phyloP scores from a whole-genome alignment of 2,329 filamentous ascomycete species.

The Aspergillus pseudoglaucus region DNA sequence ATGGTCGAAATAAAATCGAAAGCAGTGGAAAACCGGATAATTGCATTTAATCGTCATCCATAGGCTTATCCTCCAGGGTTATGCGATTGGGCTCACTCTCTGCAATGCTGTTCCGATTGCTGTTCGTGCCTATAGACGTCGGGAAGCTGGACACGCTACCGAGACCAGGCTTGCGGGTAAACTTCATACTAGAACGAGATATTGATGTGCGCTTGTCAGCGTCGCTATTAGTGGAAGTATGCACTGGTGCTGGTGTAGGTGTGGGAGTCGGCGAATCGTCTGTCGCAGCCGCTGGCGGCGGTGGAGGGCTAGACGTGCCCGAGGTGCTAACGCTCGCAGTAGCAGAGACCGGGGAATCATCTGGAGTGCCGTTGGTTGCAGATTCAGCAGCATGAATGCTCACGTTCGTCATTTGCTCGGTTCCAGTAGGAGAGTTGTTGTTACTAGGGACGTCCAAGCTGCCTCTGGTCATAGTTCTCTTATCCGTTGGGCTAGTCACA shows the following conservation, averaged over 20 bases:
- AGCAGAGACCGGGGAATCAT: slow-evolving; percentile 22
- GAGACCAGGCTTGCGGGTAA: slow-evolving; percentile 46
- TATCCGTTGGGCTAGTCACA: slow-evolving; percentile 54
- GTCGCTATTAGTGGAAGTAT: slow-evolving; percentile 11
- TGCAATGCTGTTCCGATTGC: slow-evolving; percentile 30
- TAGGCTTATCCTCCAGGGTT: slow-evolving; percentile 67
- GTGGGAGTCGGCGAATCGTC: slow-evolving; percentile 32
- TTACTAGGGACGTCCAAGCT: slow-evolving; percentile 76
- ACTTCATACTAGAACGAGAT: slow-evolving; percentile 47
- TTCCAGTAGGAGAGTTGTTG: slow-evolving; percentile 39
- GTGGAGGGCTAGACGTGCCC: slow-evolving; percentile 23
- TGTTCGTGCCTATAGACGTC: slow-evolving; percentile 17
- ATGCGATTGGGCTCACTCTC: slow-evolving; percentile 47
- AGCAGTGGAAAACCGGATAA: background rate
- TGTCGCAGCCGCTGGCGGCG: slow-evolving; percentile 20
- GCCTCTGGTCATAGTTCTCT: slow-evolving; percentile 48
- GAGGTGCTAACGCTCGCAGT: slow-evolving; percentile 18
- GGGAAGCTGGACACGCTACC: slow-evolving; percentile 32
- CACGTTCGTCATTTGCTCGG: slow-evolving; percentile 24
- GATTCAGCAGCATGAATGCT: slow-evolving; percentile 22
- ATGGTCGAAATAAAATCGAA: background rate
- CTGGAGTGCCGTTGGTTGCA: slow-evolving; percentile 38
- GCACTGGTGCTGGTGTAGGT: slow-evolving; percentile 18
- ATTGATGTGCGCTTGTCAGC: slow-evolving; percentile 62
- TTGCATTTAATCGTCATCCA: slow-evolving; percentile 55